Base-by-base conservation (phyloP, 805 yeast species). In the Saccharomycopsis sp. region DNA sequence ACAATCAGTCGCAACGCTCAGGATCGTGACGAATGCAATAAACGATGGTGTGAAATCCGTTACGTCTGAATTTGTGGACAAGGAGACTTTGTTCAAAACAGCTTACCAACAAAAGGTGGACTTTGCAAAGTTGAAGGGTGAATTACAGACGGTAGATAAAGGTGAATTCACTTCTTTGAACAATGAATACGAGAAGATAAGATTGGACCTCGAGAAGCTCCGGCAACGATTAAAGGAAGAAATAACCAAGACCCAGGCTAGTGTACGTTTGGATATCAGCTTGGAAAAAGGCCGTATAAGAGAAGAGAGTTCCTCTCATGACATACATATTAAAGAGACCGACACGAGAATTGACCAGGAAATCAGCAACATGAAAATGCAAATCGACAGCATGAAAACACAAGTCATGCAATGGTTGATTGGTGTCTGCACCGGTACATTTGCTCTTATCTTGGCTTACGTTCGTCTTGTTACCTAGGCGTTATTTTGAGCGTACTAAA, bases 321-420 rank as follows among this genome's bases (percentile, higher is more conserved):
- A 92, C 70, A 80, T 90, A 69, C 90, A 91, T 69, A 89, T 94
- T 60, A 94, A 90, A 70, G 99, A 94, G 67, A 90, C 97, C 2
- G 95, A 91, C 68, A 89, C 97, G 2, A 79, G 97, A 62, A 91
- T 94, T 56, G 97, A 94, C 69, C 96, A 94, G 71, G 99, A 94
- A 67, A 86, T 94, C 24, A 86, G 92, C 46, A 92, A 94, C 68
- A 89, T 94, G 82, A 91, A 89, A 71, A 89, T 91, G 78, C 97
- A 92, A 72, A 91, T 94, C 64, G 97, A 94, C 67, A 84, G 89
- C 50, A 97, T 92, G 34, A 94, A 94, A 74, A 89, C 97, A 1
- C 97, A 94, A 70, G 97, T 94, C 53, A 82, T 91, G 85, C 99
- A 94, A 73, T 94, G 99, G 99, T 79, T 94, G 62, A 90, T 94